These are phyloP conservation scores for Sporopachydermia lactativora DNA, from an alignment of 805 yeast species.

Conservation along the genomic window DNA sequence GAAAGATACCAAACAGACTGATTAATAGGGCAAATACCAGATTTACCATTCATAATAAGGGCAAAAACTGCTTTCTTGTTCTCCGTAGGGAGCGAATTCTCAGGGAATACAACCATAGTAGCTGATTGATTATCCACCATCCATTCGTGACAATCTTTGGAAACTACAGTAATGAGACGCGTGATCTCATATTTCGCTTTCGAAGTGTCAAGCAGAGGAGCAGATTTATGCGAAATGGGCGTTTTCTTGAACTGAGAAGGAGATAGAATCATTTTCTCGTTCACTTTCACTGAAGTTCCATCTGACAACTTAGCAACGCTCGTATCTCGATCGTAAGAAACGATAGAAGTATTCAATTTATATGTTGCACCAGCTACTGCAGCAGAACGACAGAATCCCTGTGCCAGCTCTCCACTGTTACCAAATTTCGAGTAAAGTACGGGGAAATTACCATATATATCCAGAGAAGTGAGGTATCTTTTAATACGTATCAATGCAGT, in stretches of 20 bases:
- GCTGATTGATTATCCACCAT: conserved; percentile 72
- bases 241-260: conserved; percentile 35
- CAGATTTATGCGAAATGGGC: conserved; percentile 24
- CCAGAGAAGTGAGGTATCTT: conserved; percentile 72
- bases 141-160: conserved; percentile 86
- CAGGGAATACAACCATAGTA: conserved; percentile 87
- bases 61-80: conserved; percentile 75
- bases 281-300: conserved; percentile 21
- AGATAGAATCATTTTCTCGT: conserved; percentile 66
- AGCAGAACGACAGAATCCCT: conserved; percentile 94
- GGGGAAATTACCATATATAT: conserved; percentile 90
- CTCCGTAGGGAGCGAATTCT: conserved; percentile 49
- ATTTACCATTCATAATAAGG: conserved; percentile 72
- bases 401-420: conserved; percentile 90
- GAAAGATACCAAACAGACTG: conserved; percentile 86
- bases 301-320: conserved; percentile 50
- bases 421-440: conserved; percentile 87
- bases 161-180: conserved; percentile 69
- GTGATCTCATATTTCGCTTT: conserved; percentile 42
- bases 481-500: conserved; percentile 71
- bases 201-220: conserved; percentile 24
- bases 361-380: conserved; percentile 97
- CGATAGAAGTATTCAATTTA: conserved; percentile 57
- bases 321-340: conserved; percentile 47
- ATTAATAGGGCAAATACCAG: conserved; percentile 79